Evolutionary conservation across 2,329 filamentous ascomycete species (phyloP), one percentile per base, ranked within the genome.

Genomic region (Rhynchosporium secalis): DNA sequence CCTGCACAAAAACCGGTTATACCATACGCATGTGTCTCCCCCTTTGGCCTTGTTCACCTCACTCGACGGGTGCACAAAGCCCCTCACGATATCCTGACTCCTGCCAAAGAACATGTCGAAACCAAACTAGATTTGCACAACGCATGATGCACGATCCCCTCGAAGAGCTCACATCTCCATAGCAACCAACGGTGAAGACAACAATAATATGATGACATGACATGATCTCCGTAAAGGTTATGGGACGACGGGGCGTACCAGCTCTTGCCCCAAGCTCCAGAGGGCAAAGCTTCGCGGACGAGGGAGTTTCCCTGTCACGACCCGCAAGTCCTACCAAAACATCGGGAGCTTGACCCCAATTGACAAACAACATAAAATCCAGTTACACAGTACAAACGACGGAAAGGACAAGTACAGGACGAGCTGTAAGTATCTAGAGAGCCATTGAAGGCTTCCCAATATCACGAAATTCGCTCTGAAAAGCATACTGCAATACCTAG

Each of bases 381-480:
- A 33, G 38, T 12, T 15, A 48, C 20, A 26, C 29, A n/a, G 49
- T 46, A 29, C 15, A 41, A 55, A 36, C 33, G 9, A 36, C 9
- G 9, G 33, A 6, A 36, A 36, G 5, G 33, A 36, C 33, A 36
- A 36, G 9, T 36, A 36, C 33, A 36, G 5, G 33, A 10, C 8
- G 31, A 38, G 28, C 41, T 41, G 56, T 56, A 38, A 48, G 59
- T 49, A 45, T 59, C 56, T 62, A 40, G 26, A 33, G 49, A 15
- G n/a, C n/a, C 43, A 20, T 26, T 33, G 43, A 28, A 40, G 28
- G 28, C 29, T 33, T 26, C 45, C 38, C 46, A 51, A 41, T 51
- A 63, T 63, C 61, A 55, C 51, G 20, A 51, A 29, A 20, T n/a
- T 46, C 7, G 54, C 43, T 38, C 47, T 49, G 46, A 33, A 36